phyloP scores from a whole-genome alignment of 1,284 basidiomycete genomes.

The Rhizopogon hawkerae region DNA sequence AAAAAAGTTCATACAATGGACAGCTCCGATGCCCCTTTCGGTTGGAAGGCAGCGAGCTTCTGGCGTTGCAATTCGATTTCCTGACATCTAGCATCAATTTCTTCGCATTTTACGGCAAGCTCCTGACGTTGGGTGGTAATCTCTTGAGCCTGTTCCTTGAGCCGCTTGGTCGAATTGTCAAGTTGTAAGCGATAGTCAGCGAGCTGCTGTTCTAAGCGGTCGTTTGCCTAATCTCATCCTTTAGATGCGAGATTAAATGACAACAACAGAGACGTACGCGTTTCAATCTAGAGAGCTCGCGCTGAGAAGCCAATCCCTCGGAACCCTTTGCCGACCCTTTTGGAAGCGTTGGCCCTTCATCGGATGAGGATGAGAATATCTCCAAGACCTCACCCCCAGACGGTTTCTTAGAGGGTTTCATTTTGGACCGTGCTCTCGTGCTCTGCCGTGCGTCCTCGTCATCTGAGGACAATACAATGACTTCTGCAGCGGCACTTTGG shows the following conservation, averaged over 20 bases:
- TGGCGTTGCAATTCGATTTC: background rate
- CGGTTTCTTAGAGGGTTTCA: slow-evolving; percentile 25
- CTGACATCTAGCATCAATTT: background rate
- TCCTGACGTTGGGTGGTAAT: slow-evolving; percentile 1
- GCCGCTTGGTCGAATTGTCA: slow-evolving; percentile 14
- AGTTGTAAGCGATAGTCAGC: slow-evolving; percentile 8
- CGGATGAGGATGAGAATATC: slow-evolving; percentile 21
- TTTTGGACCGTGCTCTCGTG: slow-evolving; percentile 20
- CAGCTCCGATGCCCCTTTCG: background rate
- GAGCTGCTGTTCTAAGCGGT: slow-evolving; percentile 13
- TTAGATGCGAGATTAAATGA: background rate
- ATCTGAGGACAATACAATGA: slow-evolving; percentile 54
- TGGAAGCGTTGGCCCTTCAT: slow-evolving; percentile 14
- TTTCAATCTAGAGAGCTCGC: slow-evolving; percentile 16
- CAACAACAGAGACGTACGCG: slow-evolving; percentile 12
- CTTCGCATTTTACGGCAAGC: background rate
- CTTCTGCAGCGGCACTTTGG: slow-evolving; percentile 21
- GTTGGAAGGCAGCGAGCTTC: background rate
- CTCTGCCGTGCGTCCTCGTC: slow-evolving; percentile 30
- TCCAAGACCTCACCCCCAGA: slow-evolving; percentile 21
- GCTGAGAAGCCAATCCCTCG: slow-evolving; percentile 10
- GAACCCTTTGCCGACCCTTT: slow-evolving; percentile 8
- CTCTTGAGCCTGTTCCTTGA: slow-evolving; percentile 1
- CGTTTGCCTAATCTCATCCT: slow-evolving; percentile 1
- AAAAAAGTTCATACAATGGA: background rate